Evolutionary conservation across 2,329 filamentous ascomycete genomes (phyloP).

Genomic region (Beauveria sp.): DNA sequence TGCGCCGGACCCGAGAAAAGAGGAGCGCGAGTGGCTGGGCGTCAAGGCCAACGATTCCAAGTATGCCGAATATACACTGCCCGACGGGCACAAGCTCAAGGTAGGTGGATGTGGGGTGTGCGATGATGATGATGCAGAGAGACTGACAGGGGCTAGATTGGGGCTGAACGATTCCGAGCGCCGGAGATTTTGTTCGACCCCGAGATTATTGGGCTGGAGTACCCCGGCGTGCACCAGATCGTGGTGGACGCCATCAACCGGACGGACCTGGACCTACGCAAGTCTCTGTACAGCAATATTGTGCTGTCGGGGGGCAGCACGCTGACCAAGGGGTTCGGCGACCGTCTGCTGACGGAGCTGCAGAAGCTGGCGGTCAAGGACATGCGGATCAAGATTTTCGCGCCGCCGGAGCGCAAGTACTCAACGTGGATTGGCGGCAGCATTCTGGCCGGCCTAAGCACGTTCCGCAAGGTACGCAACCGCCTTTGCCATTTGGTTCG

Average conservation of each 20-base stretch:
- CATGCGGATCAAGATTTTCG: slow-evolving; percentile 99
- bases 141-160: slow-evolving; percentile 51
- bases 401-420: slow-evolving; percentile 94
- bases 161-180: slow-evolving; percentile 87
- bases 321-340: slow-evolving; percentile 92
- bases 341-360: slow-evolving; percentile 83
- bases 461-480: slow-evolving; percentile 81
- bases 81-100: slow-evolving; percentile 91
- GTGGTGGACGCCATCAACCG: slow-evolving; percentile 93
- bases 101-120: slow-evolving; percentile 33
- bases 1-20: slow-evolving; percentile 79
- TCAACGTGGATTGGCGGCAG: slow-evolving; percentile 99
- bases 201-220: slow-evolving; percentile 93
- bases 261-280: slow-evolving; percentile 91
- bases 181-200: slow-evolving; percentile 97
- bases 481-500: background rate
- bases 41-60: slow-evolving; percentile 71
- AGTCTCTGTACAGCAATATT: slow-evolving; percentile 91
- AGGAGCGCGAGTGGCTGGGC: slow-evolving; percentile 92
- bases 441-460: slow-evolving; percentile 92
- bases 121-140: background rate
- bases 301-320: slow-evolving; percentile 95
- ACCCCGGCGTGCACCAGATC: slow-evolving; percentile 94
- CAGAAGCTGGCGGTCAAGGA: slow-evolving; percentile 94
- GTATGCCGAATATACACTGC: slow-evolving; percentile 77